Evolutionary conservation across 768 basidiomycete genomes (phyloP).

Genomic region (Hemileccinum rubropunctum): DNA sequence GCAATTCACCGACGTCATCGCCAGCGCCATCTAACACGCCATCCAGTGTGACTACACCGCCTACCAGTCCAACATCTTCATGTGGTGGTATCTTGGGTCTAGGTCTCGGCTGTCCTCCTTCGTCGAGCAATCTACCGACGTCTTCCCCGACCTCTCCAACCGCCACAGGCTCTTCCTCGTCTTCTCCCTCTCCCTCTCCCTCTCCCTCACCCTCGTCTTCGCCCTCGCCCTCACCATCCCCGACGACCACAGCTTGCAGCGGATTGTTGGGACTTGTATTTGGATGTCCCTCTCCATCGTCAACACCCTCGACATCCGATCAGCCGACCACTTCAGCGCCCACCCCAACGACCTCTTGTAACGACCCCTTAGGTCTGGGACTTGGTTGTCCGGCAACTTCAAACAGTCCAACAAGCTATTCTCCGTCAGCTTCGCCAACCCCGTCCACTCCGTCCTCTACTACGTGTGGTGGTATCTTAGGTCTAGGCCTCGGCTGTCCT

Average conservation of each 20-base stretch:
- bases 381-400: slow-evolving; percentile 18
- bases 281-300: slow-evolving; percentile 3
- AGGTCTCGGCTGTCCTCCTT: slow-evolving; percentile 4
- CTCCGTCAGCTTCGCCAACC: slow-evolving; percentile 2
- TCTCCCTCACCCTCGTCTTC: not conserved
- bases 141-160: not conserved
- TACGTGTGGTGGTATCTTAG: slow-evolving; percentile 6
- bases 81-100: slow-evolving; percentile 11
- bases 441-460: not conserved
- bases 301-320: not conserved
- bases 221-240: no score
- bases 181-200: no score
- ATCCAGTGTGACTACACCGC: not conserved
- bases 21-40: not conserved
- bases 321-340: not conserved
- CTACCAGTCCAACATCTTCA: not conserved
- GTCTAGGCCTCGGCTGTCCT: slow-evolving; percentile 10
- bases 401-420: slow-evolving; percentile 5
- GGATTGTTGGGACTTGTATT: slow-evolving; percentile 17
- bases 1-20: not conserved
- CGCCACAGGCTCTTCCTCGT: no score
- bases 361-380: no score
- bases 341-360: slow-evolving; percentile 5
- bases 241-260: slow-evolving; percentile 3
- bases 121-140: not conserved